A percentile compares a stretch with the other conserved stretches of the same genome.
Evolutionary conservation across 2,329 filamentous ascomycete species (phyloP).

Genomic region (Elsinoe necatrix): DNA sequence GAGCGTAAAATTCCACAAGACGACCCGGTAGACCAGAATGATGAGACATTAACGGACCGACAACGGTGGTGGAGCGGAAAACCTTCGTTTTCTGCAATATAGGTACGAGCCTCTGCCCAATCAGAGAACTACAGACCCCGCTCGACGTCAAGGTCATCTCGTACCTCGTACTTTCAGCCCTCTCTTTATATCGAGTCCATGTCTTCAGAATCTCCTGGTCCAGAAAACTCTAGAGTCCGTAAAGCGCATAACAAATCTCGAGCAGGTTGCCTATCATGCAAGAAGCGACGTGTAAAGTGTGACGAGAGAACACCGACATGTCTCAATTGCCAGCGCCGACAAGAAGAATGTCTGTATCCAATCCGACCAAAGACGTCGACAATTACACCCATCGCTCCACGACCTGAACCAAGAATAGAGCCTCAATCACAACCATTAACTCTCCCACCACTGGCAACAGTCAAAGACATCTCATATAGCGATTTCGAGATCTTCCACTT

Average conservation of each 20-base stretch:
- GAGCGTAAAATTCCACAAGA: too few species aligned
- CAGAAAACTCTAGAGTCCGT: neutral
- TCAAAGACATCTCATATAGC: neutral
- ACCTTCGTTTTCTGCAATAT: neutral
- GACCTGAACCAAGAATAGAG: neutral
- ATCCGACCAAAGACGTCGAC: neutral
- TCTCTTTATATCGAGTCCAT: neutral
- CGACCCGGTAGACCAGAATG: too few species aligned
- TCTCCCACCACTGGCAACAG: neutral
- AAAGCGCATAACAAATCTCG: slow-evolving; percentile 1
- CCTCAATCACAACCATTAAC: too few species aligned
- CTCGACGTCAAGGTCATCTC: neutral
- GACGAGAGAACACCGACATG: neutral
- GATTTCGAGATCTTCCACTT: neutral
- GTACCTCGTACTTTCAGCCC: neutral
- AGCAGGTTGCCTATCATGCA: neutral
- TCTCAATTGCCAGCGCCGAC: neutral
- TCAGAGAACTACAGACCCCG: neutral
- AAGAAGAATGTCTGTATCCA: neutral
- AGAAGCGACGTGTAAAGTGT: neutral
- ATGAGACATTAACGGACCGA: neutral
- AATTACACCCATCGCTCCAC: neutral
- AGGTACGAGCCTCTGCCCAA: neutral
- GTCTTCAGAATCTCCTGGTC: neutral
- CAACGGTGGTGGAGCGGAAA: neutral